phyloP scores from a whole-genome alignment of 2,329 filamentous ascomycete species.

The Seiridium unicorne region DNA sequence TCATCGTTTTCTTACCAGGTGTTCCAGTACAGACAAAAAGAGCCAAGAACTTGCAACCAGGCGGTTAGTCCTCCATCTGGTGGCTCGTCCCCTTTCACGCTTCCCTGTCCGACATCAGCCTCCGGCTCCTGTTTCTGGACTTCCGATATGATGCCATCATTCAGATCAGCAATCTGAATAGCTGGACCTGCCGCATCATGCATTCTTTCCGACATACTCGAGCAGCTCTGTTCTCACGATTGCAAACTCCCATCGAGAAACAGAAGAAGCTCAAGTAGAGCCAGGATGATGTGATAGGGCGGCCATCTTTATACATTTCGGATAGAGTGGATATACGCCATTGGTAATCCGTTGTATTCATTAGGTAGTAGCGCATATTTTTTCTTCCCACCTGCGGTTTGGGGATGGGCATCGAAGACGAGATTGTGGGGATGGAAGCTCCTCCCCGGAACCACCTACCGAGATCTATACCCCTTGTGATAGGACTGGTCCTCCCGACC shows the following conservation, averaged over 20 bases:
- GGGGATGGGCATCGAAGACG: neutral
- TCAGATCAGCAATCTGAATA: neutral
- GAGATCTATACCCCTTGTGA: neutral
- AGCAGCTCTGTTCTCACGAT: too few relatives aligned
- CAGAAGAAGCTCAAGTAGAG: too few relatives aligned
- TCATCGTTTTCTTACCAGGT: neutral
- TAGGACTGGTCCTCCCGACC: neutral
- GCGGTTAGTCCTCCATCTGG: constrained; percentile 35
- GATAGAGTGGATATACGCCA: neutral
- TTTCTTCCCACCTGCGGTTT: constrained; percentile 4
- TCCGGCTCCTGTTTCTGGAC: neutral
- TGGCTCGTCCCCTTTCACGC: neutral
- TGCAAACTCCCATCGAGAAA: too few relatives aligned
- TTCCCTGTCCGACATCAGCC: neutral
- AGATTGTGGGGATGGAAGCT: neutral
- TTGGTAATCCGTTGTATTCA: neutral
- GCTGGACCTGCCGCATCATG: neutral
- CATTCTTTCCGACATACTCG: neutral
- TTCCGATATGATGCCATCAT: neutral
- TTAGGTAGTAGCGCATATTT: neutral
- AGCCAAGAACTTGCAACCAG: constrained; percentile 40
- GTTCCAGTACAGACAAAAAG: constrained; percentile 10
- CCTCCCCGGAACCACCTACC: neutral
- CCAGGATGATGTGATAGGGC: neutral
- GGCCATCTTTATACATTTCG: neutral